Conservation (phyloP, 148 eudicot species). For the Diospyros lotus region DNA sequence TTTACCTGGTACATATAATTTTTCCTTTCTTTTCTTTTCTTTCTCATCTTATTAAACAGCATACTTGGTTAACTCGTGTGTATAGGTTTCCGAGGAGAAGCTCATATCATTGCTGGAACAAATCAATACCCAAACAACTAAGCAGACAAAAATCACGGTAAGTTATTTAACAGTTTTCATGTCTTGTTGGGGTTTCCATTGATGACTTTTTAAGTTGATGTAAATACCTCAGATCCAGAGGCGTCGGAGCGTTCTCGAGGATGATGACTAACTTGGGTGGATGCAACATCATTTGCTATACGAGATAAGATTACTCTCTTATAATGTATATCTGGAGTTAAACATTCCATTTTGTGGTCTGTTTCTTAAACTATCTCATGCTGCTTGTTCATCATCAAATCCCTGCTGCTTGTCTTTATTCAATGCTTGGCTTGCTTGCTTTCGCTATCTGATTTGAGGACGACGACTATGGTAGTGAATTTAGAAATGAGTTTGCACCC, state of each 20-base stretch:
- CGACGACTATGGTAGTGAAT: too few relatives aligned
- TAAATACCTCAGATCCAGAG: constrained; percentile 69
- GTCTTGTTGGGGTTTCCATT: neutral
- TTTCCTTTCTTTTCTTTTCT: neutral
- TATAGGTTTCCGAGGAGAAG: constrained; percentile 89
- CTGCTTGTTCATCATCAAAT: too few relatives aligned
- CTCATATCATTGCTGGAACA: constrained; percentile 91
- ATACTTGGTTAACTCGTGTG: neutral
- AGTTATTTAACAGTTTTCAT: constrained; percentile 22
- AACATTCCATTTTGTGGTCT: neutral
- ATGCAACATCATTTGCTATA: neutral
- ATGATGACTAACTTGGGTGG: constrained; percentile 58
- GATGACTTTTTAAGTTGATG: constrained; percentile 5
- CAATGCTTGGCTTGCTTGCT: too few relatives aligned
- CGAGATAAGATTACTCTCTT: neutral
- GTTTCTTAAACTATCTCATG: neutral
- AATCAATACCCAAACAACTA: constrained; percentile 85
- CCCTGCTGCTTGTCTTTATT: too few relatives aligned
- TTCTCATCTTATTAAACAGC: neutral
- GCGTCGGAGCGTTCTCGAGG: constrained; percentile 96
- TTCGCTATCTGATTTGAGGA: too few relatives aligned
- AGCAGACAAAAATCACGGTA: constrained; percentile 96
- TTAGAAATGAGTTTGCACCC: too few relatives aligned
- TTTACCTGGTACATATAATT: neutral
- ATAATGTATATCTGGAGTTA: neutral